Base-by-base conservation (phyloP, 306 rosid genomes). In the Prunus mongolica region DNA sequence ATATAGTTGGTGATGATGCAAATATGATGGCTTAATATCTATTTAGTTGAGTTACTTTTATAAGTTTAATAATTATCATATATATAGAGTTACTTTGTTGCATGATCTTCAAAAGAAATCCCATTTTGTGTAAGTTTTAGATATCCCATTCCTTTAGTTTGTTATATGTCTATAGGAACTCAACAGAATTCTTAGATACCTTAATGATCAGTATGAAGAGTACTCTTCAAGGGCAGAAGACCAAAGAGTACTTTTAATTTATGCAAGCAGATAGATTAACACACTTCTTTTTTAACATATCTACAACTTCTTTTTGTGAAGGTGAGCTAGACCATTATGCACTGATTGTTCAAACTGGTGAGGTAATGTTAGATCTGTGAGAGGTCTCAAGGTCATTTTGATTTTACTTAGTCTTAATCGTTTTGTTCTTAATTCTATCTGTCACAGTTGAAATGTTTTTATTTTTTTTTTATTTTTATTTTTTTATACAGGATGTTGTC, bases 271-370 rank as follows among this genome's bases (percentile, higher is more conserved):
- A 27, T 57, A 57, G 28, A 0, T 20, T 20, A 57, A 27, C 67
- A 47, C 25, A 62, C 45, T 19, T 67, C 24, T 52, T 32, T 65
- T 75, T 27, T 64, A 5, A 72, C 73, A 24, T 24, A 65, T 57
- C 14, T 50, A 73, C 2, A 32, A 34, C 67, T n/a, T 20, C 46
- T 32, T 70, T 60, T 25, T 54, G 19, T 73, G 73, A 65, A 88
- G 93, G 89, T 58, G 56, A 30, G 73, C 58, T 91, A 19, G 78
- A 72, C 22, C 88, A 90, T 65, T 83, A 87, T 46, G 79, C 81
- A 18, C 0, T 91, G 34, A 67, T 6, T 22, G 83, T 88, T 30
- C 50, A 66, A 4, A 3, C 50, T 2, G 93, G 91, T n/a, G 89
- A 90, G 89, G 93, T 90, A 80, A 55, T 30, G 69, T 9, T 57